Conservation (phyloP, 2,329 filamentous ascomycete species). For the Neoscytalidium dimidiatum region DNA sequence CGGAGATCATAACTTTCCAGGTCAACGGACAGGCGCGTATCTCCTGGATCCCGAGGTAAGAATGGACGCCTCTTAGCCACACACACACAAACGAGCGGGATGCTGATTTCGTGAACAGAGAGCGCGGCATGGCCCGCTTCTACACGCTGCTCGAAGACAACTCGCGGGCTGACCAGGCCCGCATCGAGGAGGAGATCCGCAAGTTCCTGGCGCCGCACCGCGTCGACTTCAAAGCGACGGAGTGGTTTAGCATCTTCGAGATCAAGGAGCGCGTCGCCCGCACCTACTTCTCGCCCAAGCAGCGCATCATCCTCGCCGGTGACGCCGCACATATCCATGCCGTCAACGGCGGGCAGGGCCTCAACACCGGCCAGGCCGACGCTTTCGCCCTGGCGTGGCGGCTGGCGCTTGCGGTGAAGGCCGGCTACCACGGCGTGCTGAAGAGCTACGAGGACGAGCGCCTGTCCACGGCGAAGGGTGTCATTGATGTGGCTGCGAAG, state of each 20-base stretch:
- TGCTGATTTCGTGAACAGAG: slow-evolving; percentile 22
- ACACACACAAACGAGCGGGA: background rate
- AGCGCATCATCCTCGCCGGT: slow-evolving; percentile 26
- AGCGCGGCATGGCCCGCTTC: slow-evolving; percentile 50
- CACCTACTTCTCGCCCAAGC: slow-evolving; percentile 23
- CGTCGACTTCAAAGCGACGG: slow-evolving; percentile 47
- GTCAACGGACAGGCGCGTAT: slow-evolving; percentile 49
- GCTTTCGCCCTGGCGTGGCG: slow-evolving; percentile 27
- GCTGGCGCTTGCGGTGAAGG: slow-evolving; percentile 16
- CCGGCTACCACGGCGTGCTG: slow-evolving; percentile 26
- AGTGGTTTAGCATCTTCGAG: slow-evolving; percentile 55
- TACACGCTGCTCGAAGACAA: slow-evolving; percentile 52
- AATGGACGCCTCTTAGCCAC: background rate
- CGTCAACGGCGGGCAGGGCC: slow-evolving; percentile 28
- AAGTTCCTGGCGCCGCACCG: slow-evolving; percentile 48
- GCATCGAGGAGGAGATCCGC: slow-evolving; percentile 40
- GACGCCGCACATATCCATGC: slow-evolving; percentile 28
- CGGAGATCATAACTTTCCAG: slow-evolving; percentile 53
- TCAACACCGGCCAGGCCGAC: slow-evolving; percentile 27
- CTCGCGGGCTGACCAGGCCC: slow-evolving; percentile 36
- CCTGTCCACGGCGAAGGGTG: slow-evolving; percentile 45
- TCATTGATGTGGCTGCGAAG: slow-evolving; percentile 51
- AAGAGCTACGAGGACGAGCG: slow-evolving; percentile 50
- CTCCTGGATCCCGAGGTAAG: slow-evolving; percentile 49
- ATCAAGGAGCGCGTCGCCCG: slow-evolving; percentile 29